These are phyloP conservation scores for Penicillium angulare DNA, from an alignment of 495 filamentous ascomycete species.

Conservation along the genomic window DNA sequence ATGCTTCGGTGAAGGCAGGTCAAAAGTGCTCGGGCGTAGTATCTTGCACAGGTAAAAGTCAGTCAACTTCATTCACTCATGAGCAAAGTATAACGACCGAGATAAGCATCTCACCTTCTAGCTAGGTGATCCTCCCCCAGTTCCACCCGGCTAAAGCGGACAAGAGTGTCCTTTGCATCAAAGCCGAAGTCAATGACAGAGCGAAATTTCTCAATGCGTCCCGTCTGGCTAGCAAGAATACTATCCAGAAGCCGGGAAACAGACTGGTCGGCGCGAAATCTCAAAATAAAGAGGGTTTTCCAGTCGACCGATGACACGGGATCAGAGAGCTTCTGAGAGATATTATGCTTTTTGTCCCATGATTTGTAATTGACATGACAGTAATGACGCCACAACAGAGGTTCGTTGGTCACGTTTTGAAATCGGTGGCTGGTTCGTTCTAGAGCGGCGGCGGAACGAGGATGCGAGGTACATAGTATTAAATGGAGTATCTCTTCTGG, in stretches of 20 bases:
- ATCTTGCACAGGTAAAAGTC: constrained; percentile 46
- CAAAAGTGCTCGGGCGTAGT: constrained; percentile 69
- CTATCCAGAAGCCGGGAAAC: constrained; percentile 62
- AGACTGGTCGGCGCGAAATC: constrained; percentile 51
- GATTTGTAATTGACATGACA: constrained; percentile 65
- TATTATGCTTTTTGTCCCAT: constrained; percentile 69
- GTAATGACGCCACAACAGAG: constrained; percentile 75
- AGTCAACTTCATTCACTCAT: constrained; percentile 5
- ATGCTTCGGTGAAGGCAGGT: constrained; percentile 77
- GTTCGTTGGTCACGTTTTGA: constrained; percentile 61
- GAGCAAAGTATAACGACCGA: neutral
- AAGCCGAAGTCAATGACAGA: constrained; percentile 70
- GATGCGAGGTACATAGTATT: constrained; percentile 60
- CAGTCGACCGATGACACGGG: constrained; percentile 65
- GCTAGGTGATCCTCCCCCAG: constrained; percentile 78
- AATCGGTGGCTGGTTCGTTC: constrained; percentile 64
- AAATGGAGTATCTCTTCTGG: constrained; percentile 76
- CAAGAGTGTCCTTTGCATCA: constrained; percentile 83
- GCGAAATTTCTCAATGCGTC: constrained; percentile 66
- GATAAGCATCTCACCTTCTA: constrained; percentile 56
- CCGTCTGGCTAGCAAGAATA: constrained; percentile 65
- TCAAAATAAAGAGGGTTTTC: constrained; percentile 67
- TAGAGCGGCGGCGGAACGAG: constrained; percentile 44
- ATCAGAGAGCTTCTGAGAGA: constrained; percentile 53
- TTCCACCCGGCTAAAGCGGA: constrained; percentile 58